Base-by-base conservation (phyloP, 2,329 filamentous ascomycete genomes). In the Simplicillium aogashimaense region DNA sequence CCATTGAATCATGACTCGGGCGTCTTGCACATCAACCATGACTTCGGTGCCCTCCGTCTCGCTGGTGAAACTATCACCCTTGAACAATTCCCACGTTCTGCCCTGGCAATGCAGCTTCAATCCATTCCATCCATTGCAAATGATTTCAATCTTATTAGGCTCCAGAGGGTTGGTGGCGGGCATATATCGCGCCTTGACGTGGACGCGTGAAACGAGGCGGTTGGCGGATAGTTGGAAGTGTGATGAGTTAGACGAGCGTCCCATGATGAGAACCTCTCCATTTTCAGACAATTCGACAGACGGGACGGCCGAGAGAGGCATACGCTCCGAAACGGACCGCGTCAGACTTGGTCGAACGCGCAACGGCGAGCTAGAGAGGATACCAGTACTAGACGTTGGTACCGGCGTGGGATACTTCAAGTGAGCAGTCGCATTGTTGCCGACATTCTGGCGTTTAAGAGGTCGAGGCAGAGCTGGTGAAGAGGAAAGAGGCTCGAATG, bases 81-180 rank as follows among this genome's bases (percentile, higher is more conserved):
- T 95, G 47, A 70, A 73, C 53, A 98, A 64, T 49, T 95, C 86
- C 70, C 86, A 90, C 3, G 86, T 83, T 49, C 82, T 80, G 42
- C 87, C 87, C 62, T 90, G 83, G 67, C 87, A 95, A 64, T 95
- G 88, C 50, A 98, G 66, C 66, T 87, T 94, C 49, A 92, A 72
- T 13, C 92, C 92, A 60, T 98, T 98, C 90, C 90, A 97, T 16
- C 92, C 92, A 54, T 84, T 77, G 69, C 92, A 98, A 53, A 86
- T 74, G 52, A 98, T 83, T 61, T 95, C 86, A 36, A 98, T 77
- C 60, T 79, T 82, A 58, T 84, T 86, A 46, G 78, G 72, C 50
- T 86, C 79, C 52, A 86, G 73, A 5, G 75, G 74, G 41, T 76
- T 72, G 15, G 72, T 65, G 11, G 86, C 78, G 16, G 83, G 73